Conservation (phyloP, 441 rosid species). For the Rhodomyrtus psidioides region DNA sequence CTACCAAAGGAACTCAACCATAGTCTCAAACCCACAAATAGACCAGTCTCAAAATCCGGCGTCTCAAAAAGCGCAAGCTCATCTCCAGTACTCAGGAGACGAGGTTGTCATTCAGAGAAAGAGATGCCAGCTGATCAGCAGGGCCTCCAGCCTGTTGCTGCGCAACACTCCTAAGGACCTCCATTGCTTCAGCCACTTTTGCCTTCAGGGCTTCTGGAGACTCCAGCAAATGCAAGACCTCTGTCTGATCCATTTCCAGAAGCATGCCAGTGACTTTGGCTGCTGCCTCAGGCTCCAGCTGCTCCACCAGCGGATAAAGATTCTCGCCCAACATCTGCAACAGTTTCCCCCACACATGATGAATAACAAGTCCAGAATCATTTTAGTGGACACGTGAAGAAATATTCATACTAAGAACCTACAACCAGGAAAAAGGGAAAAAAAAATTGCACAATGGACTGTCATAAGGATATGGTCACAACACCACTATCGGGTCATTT, state of each 20-base stretch:
- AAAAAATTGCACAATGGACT: not conserved
- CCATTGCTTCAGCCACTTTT: slow-evolving; percentile 87
- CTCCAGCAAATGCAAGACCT: slow-evolving; percentile 79
- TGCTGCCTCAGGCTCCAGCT: slow-evolving; percentile 71
- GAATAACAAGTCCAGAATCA: not conserved
- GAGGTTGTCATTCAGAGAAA: slow-evolving; percentile 56
- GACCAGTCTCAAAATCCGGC: not conserved
- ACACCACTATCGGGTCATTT: not conserved
- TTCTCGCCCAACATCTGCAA: slow-evolving; percentile 81
- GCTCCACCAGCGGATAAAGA: slow-evolving; percentile 84
- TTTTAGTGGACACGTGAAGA: not conserved
- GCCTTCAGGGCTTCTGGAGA: slow-evolving; percentile 80
- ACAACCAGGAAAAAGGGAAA: not conserved
- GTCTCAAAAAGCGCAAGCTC: not conserved
- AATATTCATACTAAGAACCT: not conserved
- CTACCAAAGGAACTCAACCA: not conserved
- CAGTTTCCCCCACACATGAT: not conserved
- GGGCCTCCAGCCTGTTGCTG: slow-evolving; percentile 53
- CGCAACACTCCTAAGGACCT: slow-evolving; percentile 75
- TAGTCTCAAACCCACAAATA: not conserved
- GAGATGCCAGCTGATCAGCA: slow-evolving; percentile 58
- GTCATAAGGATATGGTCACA: not conserved
- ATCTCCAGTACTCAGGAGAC: not conserved
- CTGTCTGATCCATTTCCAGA: slow-evolving; percentile 89
- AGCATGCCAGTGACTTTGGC: slow-evolving; percentile 96